Evolutionary conservation across 2,329 filamentous ascomycete genomes (phyloP).

Genomic region (Diaporthe citriasiana): DNA sequence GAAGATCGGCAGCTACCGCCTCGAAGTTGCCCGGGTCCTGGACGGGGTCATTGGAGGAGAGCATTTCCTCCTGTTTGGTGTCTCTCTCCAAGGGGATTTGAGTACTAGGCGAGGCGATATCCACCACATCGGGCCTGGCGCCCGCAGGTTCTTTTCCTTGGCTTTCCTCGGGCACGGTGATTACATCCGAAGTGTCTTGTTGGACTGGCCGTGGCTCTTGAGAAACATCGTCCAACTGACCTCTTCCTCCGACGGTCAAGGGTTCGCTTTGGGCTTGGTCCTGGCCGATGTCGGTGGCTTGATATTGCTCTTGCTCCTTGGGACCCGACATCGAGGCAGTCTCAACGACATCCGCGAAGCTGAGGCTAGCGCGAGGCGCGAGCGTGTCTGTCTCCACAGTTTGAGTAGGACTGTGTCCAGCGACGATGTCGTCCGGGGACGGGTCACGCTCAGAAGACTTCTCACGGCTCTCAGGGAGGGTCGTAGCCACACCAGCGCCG

Average conservation of each 20-base stretch:
- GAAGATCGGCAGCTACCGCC: neutral
- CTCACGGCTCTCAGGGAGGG: neutral
- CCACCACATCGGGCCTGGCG: neutral
- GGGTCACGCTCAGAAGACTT: neutral
- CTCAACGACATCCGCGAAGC: constrained; percentile 4
- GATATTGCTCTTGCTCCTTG: constrained; percentile 14
- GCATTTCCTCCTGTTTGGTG: neutral
- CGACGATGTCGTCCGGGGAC: neutral
- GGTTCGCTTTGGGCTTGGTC: neutral
- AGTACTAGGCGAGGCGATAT: neutral
- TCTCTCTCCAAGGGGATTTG: neutral
- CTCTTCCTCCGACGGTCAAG: neutral
- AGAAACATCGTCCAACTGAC: neutral
- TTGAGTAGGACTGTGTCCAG: neutral
- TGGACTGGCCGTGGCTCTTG: constrained; percentile 1
- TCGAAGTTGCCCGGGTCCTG: neutral
- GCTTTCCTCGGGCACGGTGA: neutral
- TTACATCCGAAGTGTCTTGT: neutral
- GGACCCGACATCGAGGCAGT: neutral
- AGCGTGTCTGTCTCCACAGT: neutral
- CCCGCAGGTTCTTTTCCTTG: neutral
- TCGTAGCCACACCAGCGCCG: constrained; percentile 9
- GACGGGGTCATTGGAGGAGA: neutral
- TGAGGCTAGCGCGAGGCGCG: neutral
- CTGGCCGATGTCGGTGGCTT: neutral